Percentiles rank a stretch among this genome's conserved stretches.
These are phyloP conservation scores for Aspergillus pseudoglaucus DNA, from an alignment of 2,329 filamentous ascomycete genomes.

Conservation along the genomic window DNA sequence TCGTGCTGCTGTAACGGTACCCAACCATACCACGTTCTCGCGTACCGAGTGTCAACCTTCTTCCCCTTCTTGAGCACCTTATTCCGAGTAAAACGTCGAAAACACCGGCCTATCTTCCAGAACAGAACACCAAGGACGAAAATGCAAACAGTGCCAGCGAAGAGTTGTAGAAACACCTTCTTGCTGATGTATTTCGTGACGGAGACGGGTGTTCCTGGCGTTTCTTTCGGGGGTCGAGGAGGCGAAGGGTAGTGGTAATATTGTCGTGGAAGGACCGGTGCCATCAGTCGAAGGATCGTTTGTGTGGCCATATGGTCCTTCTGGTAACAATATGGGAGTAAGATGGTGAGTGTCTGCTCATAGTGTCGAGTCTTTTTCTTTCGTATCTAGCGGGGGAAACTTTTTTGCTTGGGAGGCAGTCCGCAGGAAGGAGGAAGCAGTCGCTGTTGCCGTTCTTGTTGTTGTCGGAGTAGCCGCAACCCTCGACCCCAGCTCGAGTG, in stretches of 20 bases:
- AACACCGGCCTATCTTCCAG: conserved; percentile 33
- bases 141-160: conserved; percentile 31
- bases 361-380: neutral
- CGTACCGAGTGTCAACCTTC: conserved; percentile 25
- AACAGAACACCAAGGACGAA: conserved; percentile 32
- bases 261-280: conserved; percentile 22
- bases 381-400: too few species aligned
- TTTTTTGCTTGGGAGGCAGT: neutral
- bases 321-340: conserved; percentile 16
- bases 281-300: conserved; percentile 17
- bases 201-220: conserved; percentile 14
- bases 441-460: too few species aligned
- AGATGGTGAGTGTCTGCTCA: neutral
- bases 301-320: conserved; percentile 8
- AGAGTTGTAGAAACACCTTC: conserved; percentile 26
- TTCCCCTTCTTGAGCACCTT: conserved; percentile 29
- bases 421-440: neutral
- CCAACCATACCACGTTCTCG: conserved; percentile 40
- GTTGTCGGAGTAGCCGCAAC: neutral
- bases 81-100: conserved; percentile 30
- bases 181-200: conserved; percentile 23
- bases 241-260: conserved; percentile 18
- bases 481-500: neutral
- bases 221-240: conserved; percentile 19
- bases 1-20: conserved; percentile 27